phyloP scores from a whole-genome alignment of 192 early-diverging fungal genomes.

The Haplosporangium gracile region DNA sequence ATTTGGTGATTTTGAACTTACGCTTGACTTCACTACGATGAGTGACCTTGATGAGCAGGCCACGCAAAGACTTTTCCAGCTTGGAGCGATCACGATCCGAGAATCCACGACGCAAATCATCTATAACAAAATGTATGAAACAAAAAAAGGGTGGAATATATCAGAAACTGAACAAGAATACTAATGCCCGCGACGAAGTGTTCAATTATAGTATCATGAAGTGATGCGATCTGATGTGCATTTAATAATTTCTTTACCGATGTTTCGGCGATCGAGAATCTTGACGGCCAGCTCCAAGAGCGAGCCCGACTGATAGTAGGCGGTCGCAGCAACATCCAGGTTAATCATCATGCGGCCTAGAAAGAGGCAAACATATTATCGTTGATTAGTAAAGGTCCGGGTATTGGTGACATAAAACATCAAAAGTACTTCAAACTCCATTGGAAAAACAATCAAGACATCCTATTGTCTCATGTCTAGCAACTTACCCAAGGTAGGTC shows the following conservation, averaged over 20 bases:
- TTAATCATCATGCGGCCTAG: conserved; percentile 76
- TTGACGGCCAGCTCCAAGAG: conserved; percentile 79
- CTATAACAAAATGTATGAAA: not conserved
- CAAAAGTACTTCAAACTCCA: not conserved
- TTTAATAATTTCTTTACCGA: conserved; percentile 18
- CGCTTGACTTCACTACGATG: conserved; percentile 78
- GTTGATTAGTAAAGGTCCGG: not conserved
- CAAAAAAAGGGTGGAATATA: not conserved
- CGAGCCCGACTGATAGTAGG: conserved; percentile 75
- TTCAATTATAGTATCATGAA: not conserved
- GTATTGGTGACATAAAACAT: not conserved
- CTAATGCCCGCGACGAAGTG: not conserved
- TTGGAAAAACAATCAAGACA: not conserved
- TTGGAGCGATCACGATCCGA: conserved; percentile 58
- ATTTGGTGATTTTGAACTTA: conserved; percentile 77
- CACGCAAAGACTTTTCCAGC: conserved; percentile 67
- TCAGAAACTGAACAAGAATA: not conserved
- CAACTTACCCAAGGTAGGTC: conserved; percentile 75
- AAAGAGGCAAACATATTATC: not conserved
- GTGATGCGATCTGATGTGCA: too few species aligned
- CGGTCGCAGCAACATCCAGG: conserved; percentile 78
- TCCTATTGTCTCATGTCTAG: not conserved
- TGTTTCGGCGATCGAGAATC: conserved; percentile 67
- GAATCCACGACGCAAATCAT: conserved; percentile 65
- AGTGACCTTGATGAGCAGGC: conserved; percentile 65